Base-by-base conservation (phyloP, 352 stramenopile genomes). In the Globisporangium parvum region DNA sequence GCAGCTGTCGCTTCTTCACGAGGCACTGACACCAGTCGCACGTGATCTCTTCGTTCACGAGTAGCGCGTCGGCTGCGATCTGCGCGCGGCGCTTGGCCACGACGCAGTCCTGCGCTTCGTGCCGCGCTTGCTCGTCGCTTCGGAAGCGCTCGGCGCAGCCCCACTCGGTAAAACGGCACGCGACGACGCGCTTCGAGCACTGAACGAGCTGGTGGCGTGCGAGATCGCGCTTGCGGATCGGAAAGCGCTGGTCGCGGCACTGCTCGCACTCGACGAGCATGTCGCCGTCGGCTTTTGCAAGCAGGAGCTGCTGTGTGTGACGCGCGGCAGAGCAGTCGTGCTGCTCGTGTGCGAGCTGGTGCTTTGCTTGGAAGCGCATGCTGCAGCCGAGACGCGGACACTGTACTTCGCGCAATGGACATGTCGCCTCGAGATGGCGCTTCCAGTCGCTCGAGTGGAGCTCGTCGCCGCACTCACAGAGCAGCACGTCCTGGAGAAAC, bases 1-100 rank as follows among this genome's bases (percentile, higher is more conserved):
- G 61, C 20, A 92, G 46, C 14, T 77, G 69, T 0, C 79, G 76
- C 63, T 92, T 88, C 48, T 84, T 82, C 6, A 90, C 74, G 8
- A 9, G 54, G 49, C 77, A 59, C 17, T 74, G 53, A 41, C 81
- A 90, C 82, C 82, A 92, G 18, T 90, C 82, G 42, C 82, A 90
- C 17, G 60, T 46, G 14, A 59, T 73, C 39, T 75, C 49, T 31
- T 87, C 71, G 40, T 90, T 90, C 33, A 87, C 72, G 6, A 60
- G 58, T 35, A 59, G 50, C 1, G 82, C 65, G 2, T 78, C 69
- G 2, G 63, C 67, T 11, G 63, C 67, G 31, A 91, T 70, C 21
- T 69, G 50, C 23, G 63, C 59, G n/a, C 71, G 66, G 11, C 64
- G 65, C 42, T 67, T 56, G 9, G 66, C 68, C n/a, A 90, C 78